Base-by-base conservation (phyloP, 495 filamentous ascomycete genomes). In the Daldinia bambusicola region DNA sequence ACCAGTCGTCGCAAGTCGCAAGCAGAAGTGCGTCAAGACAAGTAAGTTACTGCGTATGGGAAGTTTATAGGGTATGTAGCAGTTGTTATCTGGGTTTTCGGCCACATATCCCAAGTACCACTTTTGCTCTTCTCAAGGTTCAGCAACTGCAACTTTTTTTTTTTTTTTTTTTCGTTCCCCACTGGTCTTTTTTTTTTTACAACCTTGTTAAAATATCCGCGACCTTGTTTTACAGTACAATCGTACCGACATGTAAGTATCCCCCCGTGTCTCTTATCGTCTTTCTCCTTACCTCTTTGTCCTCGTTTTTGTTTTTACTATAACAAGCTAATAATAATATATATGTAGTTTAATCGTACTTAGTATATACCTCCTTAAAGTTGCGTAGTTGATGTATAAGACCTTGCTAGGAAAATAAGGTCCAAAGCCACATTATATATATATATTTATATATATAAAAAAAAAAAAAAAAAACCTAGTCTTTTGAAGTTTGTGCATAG, bases 41-140 rank as follows among this genome's bases (percentile, higher is more conserved):
- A 37, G 16, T 34, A 56, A 37, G 30, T 37, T 56, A 56, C 65
- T 38, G 67, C 60, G 48, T 67, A 55, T 26, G 34, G 12, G 50
- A 37, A 57, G 10, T 40, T 1, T 26, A 26, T 26, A 26, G 26
- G 26, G 26, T 26, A 26, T 1, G 26, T 36, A 57, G 36, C 34
- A 63, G 64, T 40, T 55, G n/a, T n/a, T n/a, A n/a, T 62, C 62
- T 34, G 55, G 40, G 69, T 50, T 55, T 62, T 66, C 45, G 64
- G 40, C 56, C 67, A 74, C 64, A 68, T 38, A 45, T 63, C 14
- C 38, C 32, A 61, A 65, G 65, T 60, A 65, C 69, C 66, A 65
- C 65, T 66, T 66, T 66, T 66, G 2, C 31, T 56, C 53, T 34
- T 58, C 55, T 50, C 48, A 53, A 53, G 55, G 55, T 36, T 63